Evolutionary conservation across 495 filamentous ascomycete genomes (phyloP).

Genomic region (Aspergillus campestris): DNA sequence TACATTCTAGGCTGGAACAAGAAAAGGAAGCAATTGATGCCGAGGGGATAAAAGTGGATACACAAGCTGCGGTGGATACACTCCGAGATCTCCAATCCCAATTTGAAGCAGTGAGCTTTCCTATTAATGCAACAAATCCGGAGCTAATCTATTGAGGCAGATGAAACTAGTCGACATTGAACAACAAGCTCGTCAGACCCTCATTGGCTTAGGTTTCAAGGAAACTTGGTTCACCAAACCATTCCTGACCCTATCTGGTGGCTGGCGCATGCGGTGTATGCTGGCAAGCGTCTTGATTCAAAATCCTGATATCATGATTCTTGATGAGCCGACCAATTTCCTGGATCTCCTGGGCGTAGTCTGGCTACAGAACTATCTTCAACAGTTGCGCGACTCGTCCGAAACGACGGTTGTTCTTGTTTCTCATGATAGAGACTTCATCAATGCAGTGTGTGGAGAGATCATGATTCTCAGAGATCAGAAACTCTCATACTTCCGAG

Average conservation of each 20-base stretch:
- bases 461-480: conserved; percentile 66
- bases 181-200: conserved; percentile 52
- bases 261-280: conserved; percentile 68
- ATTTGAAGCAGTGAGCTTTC: no score
- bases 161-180: conserved; percentile 42
- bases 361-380: conserved; percentile 68
- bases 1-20: no score
- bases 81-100: conserved; percentile 55
- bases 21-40: conserved; percentile 44
- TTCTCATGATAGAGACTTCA: conserved; percentile 72
- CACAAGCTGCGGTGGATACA: conserved; percentile 52
- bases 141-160: no score
- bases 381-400: conserved; percentile 34
- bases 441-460: conserved; percentile 62
- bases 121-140: no score
- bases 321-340: conserved; percentile 85
- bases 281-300: conserved; percentile 60
- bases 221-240: conserved; percentile 46
- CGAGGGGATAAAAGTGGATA: conserved; percentile 48
- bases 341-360: conserved; percentile 74
- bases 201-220: conserved; percentile 65
- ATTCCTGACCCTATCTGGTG: conserved; percentile 62
- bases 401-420: conserved; percentile 46
- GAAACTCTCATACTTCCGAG: conserved; percentile 52
- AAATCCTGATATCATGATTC: conserved; percentile 67